Evolutionary conservation across 108 stramenopile species (phyloP).

Genomic region (Nitzschia sp.): DNA sequence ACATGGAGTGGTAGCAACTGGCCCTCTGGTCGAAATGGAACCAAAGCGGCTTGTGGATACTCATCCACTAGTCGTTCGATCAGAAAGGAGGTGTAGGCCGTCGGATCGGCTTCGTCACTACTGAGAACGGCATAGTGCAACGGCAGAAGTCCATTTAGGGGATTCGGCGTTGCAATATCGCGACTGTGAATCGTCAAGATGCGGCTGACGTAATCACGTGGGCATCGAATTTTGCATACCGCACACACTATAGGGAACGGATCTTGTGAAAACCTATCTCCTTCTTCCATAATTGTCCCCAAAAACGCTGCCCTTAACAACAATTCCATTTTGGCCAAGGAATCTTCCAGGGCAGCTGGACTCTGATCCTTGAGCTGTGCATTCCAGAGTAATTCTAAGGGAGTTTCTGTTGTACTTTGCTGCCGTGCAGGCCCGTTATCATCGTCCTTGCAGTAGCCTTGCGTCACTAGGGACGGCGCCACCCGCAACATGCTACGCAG

Average conservation of each 20-base stretch:
- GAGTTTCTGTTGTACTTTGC: constrained; percentile 3
- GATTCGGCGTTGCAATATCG: constrained; percentile 2
- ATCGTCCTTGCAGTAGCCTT: neutral
- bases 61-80: constrained; percentile 28
- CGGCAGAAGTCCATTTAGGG: constrained; percentile 18
- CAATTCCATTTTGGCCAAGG: constrained; percentile 32
- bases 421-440: neutral
- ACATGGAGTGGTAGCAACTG: constrained; percentile 46
- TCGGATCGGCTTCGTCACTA: constrained; percentile 2
- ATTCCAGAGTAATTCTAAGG: constrained; percentile 39
- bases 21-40: constrained; percentile 35
- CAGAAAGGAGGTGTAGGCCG: constrained; percentile 32
- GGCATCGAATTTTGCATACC: constrained; percentile 31
- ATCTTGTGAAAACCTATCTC: neutral
- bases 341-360: neutral
- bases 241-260: constrained; percentile 28
- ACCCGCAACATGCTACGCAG: constrained; percentile 35
- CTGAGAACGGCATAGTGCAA: constrained; percentile 38
- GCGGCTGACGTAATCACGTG: constrained; percentile 27
- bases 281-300: constrained; percentile 8
- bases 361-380: neutral
- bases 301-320: constrained; percentile 27
- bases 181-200: constrained; percentile 19
- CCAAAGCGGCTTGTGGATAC: constrained; percentile 45
- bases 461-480: constrained; percentile 29